Evolutionary conservation across 176 grass and related monocot species (phyloP), one percentile per base, ranked within the genome.

Genomic region (Coix lacrymajobi): DNA sequence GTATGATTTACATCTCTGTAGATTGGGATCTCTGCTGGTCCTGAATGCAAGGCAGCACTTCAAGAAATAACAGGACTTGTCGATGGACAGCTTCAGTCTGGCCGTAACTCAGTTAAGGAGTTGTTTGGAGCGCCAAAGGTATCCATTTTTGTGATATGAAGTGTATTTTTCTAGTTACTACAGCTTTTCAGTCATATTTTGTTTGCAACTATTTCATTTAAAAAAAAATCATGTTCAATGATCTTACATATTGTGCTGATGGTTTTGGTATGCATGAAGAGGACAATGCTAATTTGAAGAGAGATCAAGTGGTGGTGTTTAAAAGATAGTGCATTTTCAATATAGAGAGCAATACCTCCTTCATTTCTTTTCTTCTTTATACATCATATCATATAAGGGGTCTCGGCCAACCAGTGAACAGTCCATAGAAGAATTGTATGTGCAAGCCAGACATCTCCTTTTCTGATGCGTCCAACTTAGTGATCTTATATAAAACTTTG

Each of bases 1-100:
- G 0, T 67, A 61, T 74, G 62, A 74, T 73, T 63, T 30, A 19
- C 32, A 26, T 75, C 46, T 64, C 3, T 92, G 64, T 16, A 98
- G 96, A 79, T 98, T 86, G 93, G 96, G 69, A 89, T 83, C 14
- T 98, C 96, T 51, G 96, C 96, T 90, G 96, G 96, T 75, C 61
- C 91, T 73, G 93, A 95, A 90, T 98, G 96, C 77, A 98, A 98
- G 90, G 87, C 65, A 76, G 91, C 83, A 8, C 96, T 98, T 79
- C 93, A 98, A 92, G 91, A 98, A 88, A 83, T 81, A 88, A 98
- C 93, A 37, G 69, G 80, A 85, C 75, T 92, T 80, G 89, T 93
- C 74, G 96, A 98, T 36, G 85, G 73, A 54, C 82, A 90, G 83
- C 85, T 98, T 64, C 74, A 90, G 82, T 86, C 89, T 80, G 85